Evolutionary conservation across 257 asterid species (phyloP), one percentile per base, ranked within the genome.

Genomic region (Catharanthus roseus): DNA sequence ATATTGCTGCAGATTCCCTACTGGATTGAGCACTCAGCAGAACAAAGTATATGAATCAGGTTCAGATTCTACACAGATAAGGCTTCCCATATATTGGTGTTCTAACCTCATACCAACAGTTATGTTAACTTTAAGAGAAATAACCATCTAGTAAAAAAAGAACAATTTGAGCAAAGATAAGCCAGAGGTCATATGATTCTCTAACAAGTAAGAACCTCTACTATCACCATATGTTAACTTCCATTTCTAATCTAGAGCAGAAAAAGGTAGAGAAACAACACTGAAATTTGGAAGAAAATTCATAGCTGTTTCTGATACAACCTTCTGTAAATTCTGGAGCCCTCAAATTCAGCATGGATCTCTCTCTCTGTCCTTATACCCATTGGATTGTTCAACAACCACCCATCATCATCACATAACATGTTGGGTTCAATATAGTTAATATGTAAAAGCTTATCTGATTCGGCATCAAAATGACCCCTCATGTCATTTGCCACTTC

Each of bases 401-500:
- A 93, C 16, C 98, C 97, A 44, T 87, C 95, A 26, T 61, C 24
- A 72, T 89, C 90, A 47, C 90, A 89, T 2, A 42, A 74, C 75
- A 86, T 64, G 72, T 67, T 70, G 72, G 83, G 79, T 51, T 85
- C 67, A 42, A 82, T 57, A 5, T 29, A 55, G 80, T 85, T 86
- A 28, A 88, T 76, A 65, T 86, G 96, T 23, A 84, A 78, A 24
- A 93, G 86, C 77, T 80, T 84, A 44, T 84, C 81, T 19, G 83
- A 60, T 76, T 81, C 82, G 4, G 83, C 85, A 54, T 93, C 96
- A 71, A 93, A 91, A 66, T 84, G 73, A 50, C 78, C 71, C 82
- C 97, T 91, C 98, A 89, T 90, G 83, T 88, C 90, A 33, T 80
- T 73, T 41, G 98, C 98, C 82, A 89, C 97, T 36, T 87, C 96